Conservation (phyloP, 2,329 filamentous ascomycete species). For the Alternaria arbusti region DNA sequence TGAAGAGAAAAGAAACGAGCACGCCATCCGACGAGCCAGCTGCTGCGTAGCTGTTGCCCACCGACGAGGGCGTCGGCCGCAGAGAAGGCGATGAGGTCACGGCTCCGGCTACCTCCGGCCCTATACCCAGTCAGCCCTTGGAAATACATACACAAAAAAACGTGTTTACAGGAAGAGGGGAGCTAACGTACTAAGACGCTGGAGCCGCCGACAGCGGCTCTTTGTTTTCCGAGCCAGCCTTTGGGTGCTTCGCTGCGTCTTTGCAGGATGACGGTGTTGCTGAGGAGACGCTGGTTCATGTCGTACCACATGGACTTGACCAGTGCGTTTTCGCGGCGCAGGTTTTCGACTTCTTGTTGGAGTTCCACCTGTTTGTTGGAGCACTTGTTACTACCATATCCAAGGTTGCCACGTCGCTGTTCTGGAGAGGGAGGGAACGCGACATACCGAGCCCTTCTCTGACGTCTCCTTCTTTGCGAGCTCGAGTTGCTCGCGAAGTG, state of each 20-base stretch:
- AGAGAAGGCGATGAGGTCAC: not conserved
- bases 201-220: constrained; percentile 53
- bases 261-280: constrained; percentile 80
- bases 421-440: not conserved
- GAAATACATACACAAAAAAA: not conserved
- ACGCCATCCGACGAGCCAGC: constrained; percentile 1
- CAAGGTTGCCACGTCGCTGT: not conserved
- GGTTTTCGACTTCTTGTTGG: constrained; percentile 64
- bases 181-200: constrained; percentile 27
- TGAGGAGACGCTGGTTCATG: constrained; percentile 77
- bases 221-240: constrained; percentile 86
- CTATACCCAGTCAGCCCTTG: constrained; percentile 1
- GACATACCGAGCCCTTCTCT: constrained; percentile 47
- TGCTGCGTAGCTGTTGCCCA: not conserved
- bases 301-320: constrained; percentile 89
- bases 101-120: constrained; percentile 6
- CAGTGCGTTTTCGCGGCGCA: constrained; percentile 78
- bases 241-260: constrained; percentile 75
- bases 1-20: constrained; percentile 13
- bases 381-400: not conserved
- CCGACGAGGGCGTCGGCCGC: not conserved
- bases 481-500: constrained; percentile 40
- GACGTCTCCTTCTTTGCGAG: constrained; percentile 41
- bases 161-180: not conserved
- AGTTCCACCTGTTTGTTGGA: constrained; percentile 34